Base-by-base conservation (phyloP, 768 basidiomycete genomes). In the Cystofilobasidium macerans region DNA sequence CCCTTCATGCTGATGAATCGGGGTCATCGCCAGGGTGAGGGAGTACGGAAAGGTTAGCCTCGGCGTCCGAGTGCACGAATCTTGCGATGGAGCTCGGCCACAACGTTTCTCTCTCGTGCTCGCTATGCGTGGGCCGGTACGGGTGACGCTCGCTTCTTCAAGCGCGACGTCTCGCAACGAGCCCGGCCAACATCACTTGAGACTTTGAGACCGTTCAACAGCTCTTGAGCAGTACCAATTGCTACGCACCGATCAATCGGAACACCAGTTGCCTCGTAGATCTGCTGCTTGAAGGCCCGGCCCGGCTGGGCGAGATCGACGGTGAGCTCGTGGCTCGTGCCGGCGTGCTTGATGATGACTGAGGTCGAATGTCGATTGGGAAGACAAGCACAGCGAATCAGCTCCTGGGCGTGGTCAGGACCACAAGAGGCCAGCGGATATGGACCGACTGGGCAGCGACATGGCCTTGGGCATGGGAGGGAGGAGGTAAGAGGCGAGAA, bases 311-410 rank as follows among this genome's bases (percentile, higher is more conserved):
- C 83, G 20, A 84, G 78, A 76, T 95, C 85, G 54, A 95, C 84
- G 56, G 81, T 75, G 45, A 95, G 74, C 69, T 84, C 80, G 76
- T 86, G 80, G 0, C 81, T 77, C 78, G 90, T 91, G 64, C 90
- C 92, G 16, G 88, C 83, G 74, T 98, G 91, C 76, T 95, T 97
- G 75, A 97, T 83, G 71, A 85, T 82, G 6, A 99, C 88, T 62
- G 69, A 4, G 20, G 28, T 5, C 26, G 32, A 33, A 6, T 20
- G 57, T 40, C 12, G n/a, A 42, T 12, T 35, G 16, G 11, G 13
- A 7, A 24, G 24, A 33, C 8, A 12, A 58, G 6, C 16, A 7
- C 12, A n/a, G 5, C 26, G 32, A 45, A 11, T 26, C 0, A 38
- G 36, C 30, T 36, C n/a, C 6, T 33, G 22, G 45, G 45, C 32